Conservation (phyloP, 768 basidiomycete genomes). For the Agrocybe praecox region DNA sequence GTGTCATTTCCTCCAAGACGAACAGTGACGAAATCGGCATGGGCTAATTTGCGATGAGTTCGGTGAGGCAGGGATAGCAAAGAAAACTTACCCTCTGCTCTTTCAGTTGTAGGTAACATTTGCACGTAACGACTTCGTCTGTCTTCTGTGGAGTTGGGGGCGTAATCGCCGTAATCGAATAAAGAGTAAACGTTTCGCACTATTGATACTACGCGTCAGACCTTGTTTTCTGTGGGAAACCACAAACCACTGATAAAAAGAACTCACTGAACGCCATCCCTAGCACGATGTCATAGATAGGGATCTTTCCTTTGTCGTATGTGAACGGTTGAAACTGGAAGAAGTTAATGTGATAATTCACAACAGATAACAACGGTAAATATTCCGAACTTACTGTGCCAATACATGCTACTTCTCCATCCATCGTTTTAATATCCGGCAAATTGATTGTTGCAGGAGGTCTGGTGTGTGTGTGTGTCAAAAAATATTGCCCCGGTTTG, state of each 20-base stretch:
- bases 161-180: slow-evolving; percentile 67
- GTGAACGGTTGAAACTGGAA: slow-evolving; percentile 71
- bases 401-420: slow-evolving; percentile 37
- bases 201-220: slow-evolving; percentile 19
- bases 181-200: slow-evolving; percentile 69
- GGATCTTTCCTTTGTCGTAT: slow-evolving; percentile 39
- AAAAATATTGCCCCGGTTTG: not conserved
- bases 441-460: slow-evolving; percentile 35
- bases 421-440: slow-evolving; percentile 28
- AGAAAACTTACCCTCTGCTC: slow-evolving; percentile 33
- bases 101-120: slow-evolving; percentile 57
- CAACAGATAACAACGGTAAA: not conserved
- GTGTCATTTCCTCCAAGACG: slow-evolving; percentile 35
- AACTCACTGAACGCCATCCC: slow-evolving; percentile 73
- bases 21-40: slow-evolving; percentile 37
- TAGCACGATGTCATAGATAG: slow-evolving; percentile 64
- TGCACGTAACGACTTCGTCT: slow-evolving; percentile 61
- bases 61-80: not conserved
- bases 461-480: slow-evolving; percentile 11
- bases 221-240: no score
- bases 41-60: slow-evolving; percentile 21
- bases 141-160: slow-evolving; percentile 38
- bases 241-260: no score
- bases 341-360: not conserved
- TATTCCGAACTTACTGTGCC: slow-evolving; percentile 35